Conservation (phyloP, 2,329 filamentous ascomycete species). For the Graphilbum ipis-grandicollis region DNA sequence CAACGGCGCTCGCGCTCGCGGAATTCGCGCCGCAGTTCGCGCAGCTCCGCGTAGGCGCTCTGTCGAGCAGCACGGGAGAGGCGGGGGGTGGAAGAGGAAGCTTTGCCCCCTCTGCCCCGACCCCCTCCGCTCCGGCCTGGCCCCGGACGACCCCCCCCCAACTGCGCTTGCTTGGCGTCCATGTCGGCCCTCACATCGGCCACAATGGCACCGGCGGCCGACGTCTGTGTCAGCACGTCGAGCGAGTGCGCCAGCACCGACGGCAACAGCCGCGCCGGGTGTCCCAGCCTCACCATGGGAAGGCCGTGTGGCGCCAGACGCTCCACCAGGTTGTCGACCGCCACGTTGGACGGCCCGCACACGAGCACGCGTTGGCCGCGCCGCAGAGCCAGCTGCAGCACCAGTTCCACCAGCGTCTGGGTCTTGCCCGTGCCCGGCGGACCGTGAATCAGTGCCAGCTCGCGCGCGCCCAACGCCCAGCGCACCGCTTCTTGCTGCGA, state of each 20-base stretch:
- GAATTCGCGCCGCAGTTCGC: constrained; percentile 74
- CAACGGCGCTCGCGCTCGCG: constrained; percentile 70
- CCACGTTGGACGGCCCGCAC: constrained; percentile 94
- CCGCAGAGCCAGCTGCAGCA: constrained; percentile 63
- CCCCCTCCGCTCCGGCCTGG: too few species aligned
- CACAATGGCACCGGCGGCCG: constrained; percentile 76
- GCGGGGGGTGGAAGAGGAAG: too few species aligned
- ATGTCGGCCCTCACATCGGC: constrained; percentile 83
- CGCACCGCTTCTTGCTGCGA: constrained; percentile 51
- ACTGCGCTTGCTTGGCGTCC: constrained; percentile 75
- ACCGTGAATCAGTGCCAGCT: constrained; percentile 83
- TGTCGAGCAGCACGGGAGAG: constrained; percentile 23
- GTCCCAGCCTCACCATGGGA: constrained; percentile 75
- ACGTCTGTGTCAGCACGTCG: constrained; percentile 78
- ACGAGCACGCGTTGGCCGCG: constrained; percentile 62
- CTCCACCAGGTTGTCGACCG: constrained; percentile 96
- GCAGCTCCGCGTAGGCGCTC: constrained; percentile 71
- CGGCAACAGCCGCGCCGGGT: constrained; percentile 78
- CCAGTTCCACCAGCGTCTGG: constrained; percentile 86
- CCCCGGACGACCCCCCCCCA: constrained; percentile 39
- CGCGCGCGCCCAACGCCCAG: constrained; percentile 70
- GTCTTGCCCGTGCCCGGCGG: constrained; percentile 96
- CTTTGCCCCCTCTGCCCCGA: too few species aligned
- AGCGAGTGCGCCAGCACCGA: constrained; percentile 80
- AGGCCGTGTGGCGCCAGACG: constrained; percentile 68